Conservation (phyloP, 148 eudicot genomes). For the Agrostemma githago region DNA sequence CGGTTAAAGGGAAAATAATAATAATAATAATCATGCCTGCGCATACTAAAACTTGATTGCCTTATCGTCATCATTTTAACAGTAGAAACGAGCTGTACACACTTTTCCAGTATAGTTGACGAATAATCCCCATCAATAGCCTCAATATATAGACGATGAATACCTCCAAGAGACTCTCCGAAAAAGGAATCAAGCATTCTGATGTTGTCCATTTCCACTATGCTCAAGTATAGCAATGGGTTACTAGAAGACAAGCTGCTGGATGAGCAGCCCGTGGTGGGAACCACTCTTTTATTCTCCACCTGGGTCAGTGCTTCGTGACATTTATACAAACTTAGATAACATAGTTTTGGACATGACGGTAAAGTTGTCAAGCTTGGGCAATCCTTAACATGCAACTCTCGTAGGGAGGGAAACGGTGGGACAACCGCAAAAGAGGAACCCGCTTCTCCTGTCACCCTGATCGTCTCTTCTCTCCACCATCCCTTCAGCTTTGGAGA, state of each 20-base stretch:
- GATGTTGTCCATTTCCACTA: background rate
- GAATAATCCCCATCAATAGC: background rate
- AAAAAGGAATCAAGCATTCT: background rate
- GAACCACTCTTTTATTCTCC: background rate
- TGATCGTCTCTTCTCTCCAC: conserved; percentile 7
- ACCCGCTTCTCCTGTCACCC: background rate
- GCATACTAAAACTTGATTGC: no score
- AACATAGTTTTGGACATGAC: conserved; percentile 1
- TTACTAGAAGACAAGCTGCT: no score
- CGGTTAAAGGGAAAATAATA: no score
- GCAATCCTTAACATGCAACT: background rate
- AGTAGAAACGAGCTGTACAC: background rate
- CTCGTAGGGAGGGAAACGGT: background rate
- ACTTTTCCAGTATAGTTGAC: background rate
- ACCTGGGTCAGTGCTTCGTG: background rate
- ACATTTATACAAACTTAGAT: background rate
- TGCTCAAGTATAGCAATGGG: background rate
- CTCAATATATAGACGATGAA: background rate
- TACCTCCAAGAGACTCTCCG: conserved; percentile 1
- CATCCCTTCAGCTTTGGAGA: conserved; percentile 16
- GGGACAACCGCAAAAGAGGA: background rate
- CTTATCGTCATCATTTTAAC: background rate
- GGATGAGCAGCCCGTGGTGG: background rate
- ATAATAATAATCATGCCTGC: no score
- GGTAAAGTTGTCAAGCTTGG: background rate